Base-by-base conservation (phyloP, 2,329 filamentous ascomycete species). In the Pyrenochaeta sp. region DNA sequence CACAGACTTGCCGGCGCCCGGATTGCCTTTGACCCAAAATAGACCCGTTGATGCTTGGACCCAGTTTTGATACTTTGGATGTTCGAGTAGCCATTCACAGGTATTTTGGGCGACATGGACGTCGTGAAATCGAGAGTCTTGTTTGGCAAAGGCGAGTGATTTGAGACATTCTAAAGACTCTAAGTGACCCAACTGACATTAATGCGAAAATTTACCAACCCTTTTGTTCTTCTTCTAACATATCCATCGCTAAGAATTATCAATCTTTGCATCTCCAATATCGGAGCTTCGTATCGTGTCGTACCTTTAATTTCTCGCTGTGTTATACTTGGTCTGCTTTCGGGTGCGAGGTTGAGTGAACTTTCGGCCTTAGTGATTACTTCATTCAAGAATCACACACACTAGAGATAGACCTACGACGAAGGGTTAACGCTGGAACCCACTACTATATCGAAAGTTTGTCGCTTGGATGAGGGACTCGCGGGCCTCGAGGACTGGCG, bases 11-110 rank as follows among this genome's bases (percentile, higher is more conserved):
- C 48, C 48, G 8, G 44, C 11, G 17, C 48, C 48, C 23, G 48
- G 44, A 14, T 52, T 37, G 14, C 76, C 76, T 34, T 68, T 68
- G 15, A 79, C 74, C 76, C 74, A 79, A 1, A 79, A 52, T 21
- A 79, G 67, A 3, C 73, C 73, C 19, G 59, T 39, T 22, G 73
- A 58, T 7, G 61, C 38, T 6, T 38, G 7, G 8, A 63, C 39
- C 75, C 74, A 77, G 4, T 58, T 46, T 7, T 38, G 39, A 38
- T 72, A 77, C 30, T 68, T 37, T 1, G 51, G 4, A 27, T 60
- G 53, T 4, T 61, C 35, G 1, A 72, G 44, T 1, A 78, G 56
- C 75, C 74, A 78, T 34, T 59, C 44, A 41, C 47, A 50, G 1
- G 74, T 74, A 20, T 41, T 31, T 11, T 19, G 23, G 21, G 48